Evolutionary conservation across 108 stramenopile species (phyloP).

Genomic region (Cyclotella cryptica): DNA sequence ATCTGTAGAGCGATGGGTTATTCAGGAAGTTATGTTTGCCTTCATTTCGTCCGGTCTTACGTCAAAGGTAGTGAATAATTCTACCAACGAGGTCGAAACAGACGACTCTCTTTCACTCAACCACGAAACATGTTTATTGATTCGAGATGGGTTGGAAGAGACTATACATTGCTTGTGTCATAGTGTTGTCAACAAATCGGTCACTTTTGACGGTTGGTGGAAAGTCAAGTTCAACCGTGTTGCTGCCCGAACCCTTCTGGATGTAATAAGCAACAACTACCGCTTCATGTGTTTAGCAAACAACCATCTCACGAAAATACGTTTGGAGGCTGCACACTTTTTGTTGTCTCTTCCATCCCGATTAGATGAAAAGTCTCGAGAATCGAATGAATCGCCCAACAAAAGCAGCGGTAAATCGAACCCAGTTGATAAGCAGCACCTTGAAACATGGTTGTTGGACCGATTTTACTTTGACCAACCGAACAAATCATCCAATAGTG

Average conservation of each 20-base stretch:
- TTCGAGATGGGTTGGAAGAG: constrained; percentile 12
- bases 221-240: constrained; percentile 68
- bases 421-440: constrained; percentile 39
- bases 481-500: constrained; percentile 37
- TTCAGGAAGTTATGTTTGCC: constrained; percentile 34
- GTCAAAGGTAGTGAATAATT: neutral
- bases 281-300: constrained; percentile 45
- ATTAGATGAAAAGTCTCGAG: constrained; percentile 42
- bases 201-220: constrained; percentile 60
- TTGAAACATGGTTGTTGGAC: constrained; percentile 54
- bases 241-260: constrained; percentile 70
- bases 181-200: constrained; percentile 45
- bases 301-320: constrained; percentile 32
- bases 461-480: constrained; percentile 57
- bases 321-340: constrained; percentile 56
- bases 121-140: neutral
- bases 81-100: neutral
- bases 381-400: neutral
- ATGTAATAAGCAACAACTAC: constrained; percentile 34
- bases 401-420: constrained; percentile 5
- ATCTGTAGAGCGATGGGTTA: constrained; percentile 20
- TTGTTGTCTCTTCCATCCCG: constrained; percentile 47
- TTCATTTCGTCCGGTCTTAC: neutral
- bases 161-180: constrained; percentile 39
- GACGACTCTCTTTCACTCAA: neutral